Percentiles rank a stretch among this genome's conserved stretches.
phyloP scores from a whole-genome alignment of 2,329 filamentous ascomycete species.

The Trichoderma brevicompactum region DNA sequence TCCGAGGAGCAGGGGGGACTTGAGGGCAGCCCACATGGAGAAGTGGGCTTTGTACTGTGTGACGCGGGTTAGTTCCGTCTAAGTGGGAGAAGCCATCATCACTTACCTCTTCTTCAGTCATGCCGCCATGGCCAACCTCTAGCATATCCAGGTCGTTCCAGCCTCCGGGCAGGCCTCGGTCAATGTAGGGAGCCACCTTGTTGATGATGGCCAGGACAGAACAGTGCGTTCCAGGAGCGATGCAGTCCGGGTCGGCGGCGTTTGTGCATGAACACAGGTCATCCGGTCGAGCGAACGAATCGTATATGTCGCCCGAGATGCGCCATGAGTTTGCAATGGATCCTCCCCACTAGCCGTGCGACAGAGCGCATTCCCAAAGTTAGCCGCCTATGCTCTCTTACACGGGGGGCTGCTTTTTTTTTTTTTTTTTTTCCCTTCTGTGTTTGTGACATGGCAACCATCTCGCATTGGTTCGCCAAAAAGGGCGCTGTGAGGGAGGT shows the following conservation, averaged over 20 bases:
- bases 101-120: conserved; percentile 27
- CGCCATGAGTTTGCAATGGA: conserved; percentile 40
- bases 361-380: not conserved
- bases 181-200: conserved; percentile 25
- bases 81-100: not conserved
- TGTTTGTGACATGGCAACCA: not conserved
- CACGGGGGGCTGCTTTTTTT: not conserved
- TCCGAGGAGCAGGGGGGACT: conserved; percentile 50
- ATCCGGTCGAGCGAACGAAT: conserved; percentile 37
- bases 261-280: conserved; percentile 27
- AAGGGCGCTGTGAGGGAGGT: too few relatives aligned
- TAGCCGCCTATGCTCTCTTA: not conserved
- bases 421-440: not conserved
- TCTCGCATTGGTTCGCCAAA: too few relatives aligned
- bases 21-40: conserved; percentile 51
- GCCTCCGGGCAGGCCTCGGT: conserved; percentile 22
- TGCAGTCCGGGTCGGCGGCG: conserved; percentile 24
- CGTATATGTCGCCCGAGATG: conserved; percentile 43
- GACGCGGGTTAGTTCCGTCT: not conserved
- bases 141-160: conserved; percentile 29
- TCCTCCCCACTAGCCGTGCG: conserved; percentile 16
- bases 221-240: conserved; percentile 26
- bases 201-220: conserved; percentile 28
- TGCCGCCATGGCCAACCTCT: conserved; percentile 27
- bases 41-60: conserved; percentile 42